These are phyloP conservation scores for Colletotrichum horii DNA, from an alignment of 2,329 filamentous ascomycete species.

Conservation along the genomic window DNA sequence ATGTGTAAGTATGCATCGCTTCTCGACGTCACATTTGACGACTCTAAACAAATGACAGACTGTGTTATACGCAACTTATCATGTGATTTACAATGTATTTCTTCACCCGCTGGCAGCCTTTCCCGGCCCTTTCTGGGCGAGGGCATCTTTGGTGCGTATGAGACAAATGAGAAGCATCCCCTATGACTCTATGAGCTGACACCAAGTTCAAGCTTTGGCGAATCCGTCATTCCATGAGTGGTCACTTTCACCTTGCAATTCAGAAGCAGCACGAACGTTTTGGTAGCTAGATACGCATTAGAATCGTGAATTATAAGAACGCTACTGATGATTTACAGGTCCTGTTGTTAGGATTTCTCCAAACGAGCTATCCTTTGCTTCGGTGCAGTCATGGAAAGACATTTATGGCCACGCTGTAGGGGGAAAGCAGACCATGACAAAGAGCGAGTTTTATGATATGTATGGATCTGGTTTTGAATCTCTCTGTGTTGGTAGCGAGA, in stretches of 20 bases:
- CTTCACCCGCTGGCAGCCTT: neutral
- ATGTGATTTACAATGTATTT: neutral
- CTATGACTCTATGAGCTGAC: neutral
- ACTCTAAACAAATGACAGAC: neutral
- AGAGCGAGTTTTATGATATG: slow-evolving; percentile 34
- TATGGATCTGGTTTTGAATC: slow-evolving; percentile 28
- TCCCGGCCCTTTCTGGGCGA: neutral
- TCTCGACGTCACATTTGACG: neutral
- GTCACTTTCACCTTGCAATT: slow-evolving; percentile 27
- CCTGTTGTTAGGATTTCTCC: slow-evolving; percentile 51
- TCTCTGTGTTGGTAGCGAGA: slow-evolving; percentile 32
- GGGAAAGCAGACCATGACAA: slow-evolving; percentile 18
- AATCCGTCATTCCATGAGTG: slow-evolving; percentile 29
- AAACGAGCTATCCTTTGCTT: slow-evolving; percentile 49
- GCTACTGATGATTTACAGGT: slow-evolving; percentile 32
- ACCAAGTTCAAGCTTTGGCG: slow-evolving; percentile 35
- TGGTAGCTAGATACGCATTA: neutral
- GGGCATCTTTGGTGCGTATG: neutral
- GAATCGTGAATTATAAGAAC: neutral
- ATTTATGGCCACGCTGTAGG: slow-evolving; percentile 37
- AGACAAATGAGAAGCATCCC: neutral
- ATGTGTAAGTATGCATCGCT: neutral
- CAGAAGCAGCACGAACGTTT: slow-evolving; percentile 24
- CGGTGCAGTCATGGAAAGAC: slow-evolving; percentile 40
- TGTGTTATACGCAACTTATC: neutral